These are phyloP conservation scores for Isoetes taiwanensis DNA, from an alignment of 75 land plant species.

Conservation along the genomic window DNA sequence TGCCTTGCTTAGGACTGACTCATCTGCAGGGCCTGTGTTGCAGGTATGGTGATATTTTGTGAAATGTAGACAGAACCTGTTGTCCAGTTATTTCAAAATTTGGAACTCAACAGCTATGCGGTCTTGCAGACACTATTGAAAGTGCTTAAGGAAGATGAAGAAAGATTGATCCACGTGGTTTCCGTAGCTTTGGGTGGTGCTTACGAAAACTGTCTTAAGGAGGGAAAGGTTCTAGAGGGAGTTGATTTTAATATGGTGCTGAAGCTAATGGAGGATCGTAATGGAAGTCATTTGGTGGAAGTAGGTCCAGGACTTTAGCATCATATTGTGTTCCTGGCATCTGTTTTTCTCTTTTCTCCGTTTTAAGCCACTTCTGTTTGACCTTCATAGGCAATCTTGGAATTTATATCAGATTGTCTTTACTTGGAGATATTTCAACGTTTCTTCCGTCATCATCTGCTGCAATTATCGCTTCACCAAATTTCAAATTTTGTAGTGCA, in stretches of 20 bases:
- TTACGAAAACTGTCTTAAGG: slow-evolving; percentile 11
- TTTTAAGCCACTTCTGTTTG: neutral
- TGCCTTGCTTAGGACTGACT: slow-evolving; percentile 27
- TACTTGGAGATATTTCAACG: slow-evolving; percentile 49
- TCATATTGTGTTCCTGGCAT: neutral
- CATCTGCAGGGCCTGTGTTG: slow-evolving; percentile 58
- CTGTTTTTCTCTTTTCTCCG: neutral
- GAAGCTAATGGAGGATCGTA: slow-evolving; percentile 42
- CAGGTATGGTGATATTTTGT: too few species aligned
- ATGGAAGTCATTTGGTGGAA: slow-evolving; percentile 89
- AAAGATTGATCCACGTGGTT: slow-evolving; percentile 31
- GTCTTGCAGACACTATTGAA: slow-evolving; percentile 61
- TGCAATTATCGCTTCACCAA: slow-evolving; percentile 53
- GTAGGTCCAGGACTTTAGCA: slow-evolving; percentile 16
- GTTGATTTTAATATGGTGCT: slow-evolving; percentile 21
- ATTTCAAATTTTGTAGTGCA: slow-evolving; percentile 86
- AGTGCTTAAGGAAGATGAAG: slow-evolving; percentile 40
- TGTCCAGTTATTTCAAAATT: too few species aligned
- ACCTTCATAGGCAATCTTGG: slow-evolving; percentile 65
- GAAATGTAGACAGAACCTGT: too few species aligned
- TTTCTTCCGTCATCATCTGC: slow-evolving; percentile 43
- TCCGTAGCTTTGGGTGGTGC: slow-evolving; percentile 44
- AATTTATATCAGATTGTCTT: slow-evolving; percentile 63
- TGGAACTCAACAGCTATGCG: too few species aligned
- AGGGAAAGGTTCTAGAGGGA: slow-evolving; percentile 22